phyloP scores from a whole-genome alignment of 257 asterid species.

The Nicotiana attenuata region DNA sequence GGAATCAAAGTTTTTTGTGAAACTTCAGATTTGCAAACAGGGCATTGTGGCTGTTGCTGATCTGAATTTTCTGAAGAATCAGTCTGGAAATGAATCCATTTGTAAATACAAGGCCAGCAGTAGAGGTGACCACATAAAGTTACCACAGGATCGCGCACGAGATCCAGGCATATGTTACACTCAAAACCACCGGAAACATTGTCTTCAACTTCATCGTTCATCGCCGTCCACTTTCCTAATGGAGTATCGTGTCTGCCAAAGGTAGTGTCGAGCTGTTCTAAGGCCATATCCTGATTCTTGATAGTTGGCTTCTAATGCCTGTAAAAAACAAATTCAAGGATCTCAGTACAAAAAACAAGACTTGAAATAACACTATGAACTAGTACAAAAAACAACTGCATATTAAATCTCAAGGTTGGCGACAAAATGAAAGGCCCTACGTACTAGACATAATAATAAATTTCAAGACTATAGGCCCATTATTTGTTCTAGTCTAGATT shows the following conservation, averaged over 20 bases:
- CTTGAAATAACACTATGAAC: not conserved
- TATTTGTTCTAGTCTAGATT: not conserved
- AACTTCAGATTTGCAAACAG: slow-evolving; percentile 63
- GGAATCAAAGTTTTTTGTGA: slow-evolving; percentile 58
- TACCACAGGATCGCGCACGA: slow-evolving; percentile 67
- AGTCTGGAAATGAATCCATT: slow-evolving; percentile 48
- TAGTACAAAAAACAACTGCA: no score
- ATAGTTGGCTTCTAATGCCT: slow-evolving; percentile 6
- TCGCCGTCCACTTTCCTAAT: slow-evolving; percentile 27
- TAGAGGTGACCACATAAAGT: slow-evolving; percentile 87
- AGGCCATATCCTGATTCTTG: not conserved
- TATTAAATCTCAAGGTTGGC: not conserved
- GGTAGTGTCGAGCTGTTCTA: slow-evolving; percentile 7
- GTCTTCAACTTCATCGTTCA: slow-evolving; percentile 28
- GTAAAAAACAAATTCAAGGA: not conserved
- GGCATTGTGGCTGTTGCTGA: slow-evolving; percentile 50
- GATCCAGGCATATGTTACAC: slow-evolving; percentile 72
- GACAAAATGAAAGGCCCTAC: not conserved
- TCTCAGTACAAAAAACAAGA: not conserved
- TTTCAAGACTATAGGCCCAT: not conserved
- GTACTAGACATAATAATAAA: not conserved
- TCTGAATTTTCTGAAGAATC: slow-evolving; percentile 23
- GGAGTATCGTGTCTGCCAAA: slow-evolving; percentile 5
- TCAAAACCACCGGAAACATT: slow-evolving; percentile 47
- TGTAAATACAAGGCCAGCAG: slow-evolving; percentile 88